Base-by-base conservation (phyloP, 129 eudicot genomes). In the Heracleum sosnowskyi region DNA sequence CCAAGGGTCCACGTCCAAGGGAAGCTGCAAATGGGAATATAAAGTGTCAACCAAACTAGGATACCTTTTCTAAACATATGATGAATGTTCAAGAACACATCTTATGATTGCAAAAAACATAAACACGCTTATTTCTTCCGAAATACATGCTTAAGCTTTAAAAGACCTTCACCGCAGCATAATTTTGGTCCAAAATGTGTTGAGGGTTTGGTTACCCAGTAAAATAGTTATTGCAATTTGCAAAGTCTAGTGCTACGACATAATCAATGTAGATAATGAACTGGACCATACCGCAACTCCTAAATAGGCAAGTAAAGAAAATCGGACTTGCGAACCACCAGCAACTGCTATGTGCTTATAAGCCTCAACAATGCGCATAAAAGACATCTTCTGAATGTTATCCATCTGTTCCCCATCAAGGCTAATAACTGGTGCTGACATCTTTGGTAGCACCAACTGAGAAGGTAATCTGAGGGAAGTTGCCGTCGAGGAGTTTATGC, bases 1-100 rank as follows among this genome's bases (percentile, higher is more conserved):
- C 99, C 99, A 96, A 18, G 95, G 91, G 78, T 96, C 97, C 83
- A 92, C 81, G 80, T 96, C 99, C 79, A 87, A 79, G 20, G 99
- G 97, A 79, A 90, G 90, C 99, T 96, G 93, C 80, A 57, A 51
- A 45, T 69, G 16, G 41, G 53, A 68, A 37, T 28, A 29, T 40
- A 11, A 78, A 64, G 71, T 22, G 69, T 84, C 78, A 85, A 80
- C 9, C 16, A 39, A 39, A 17, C 11, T 13, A 11, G 66, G 78
- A 77, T 41, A 26, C 77, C 12, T 69, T 35, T 57, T 57, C 49
- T n/a, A 35, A 51, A 36, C 69, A 78, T 2, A 40, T n/a, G 4
- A 77, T 36, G 47, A 16, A 17, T 15, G 34, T 66, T 66, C 11
- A 31, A 63, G 34, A n/a, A 66, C 22, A 28, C 20, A 31, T 33